Evolutionary conservation across 805 yeast genomes (phyloP), one percentile per base, ranked within the genome.

Genomic region (Kodamaea kaohsiungensis): DNA sequence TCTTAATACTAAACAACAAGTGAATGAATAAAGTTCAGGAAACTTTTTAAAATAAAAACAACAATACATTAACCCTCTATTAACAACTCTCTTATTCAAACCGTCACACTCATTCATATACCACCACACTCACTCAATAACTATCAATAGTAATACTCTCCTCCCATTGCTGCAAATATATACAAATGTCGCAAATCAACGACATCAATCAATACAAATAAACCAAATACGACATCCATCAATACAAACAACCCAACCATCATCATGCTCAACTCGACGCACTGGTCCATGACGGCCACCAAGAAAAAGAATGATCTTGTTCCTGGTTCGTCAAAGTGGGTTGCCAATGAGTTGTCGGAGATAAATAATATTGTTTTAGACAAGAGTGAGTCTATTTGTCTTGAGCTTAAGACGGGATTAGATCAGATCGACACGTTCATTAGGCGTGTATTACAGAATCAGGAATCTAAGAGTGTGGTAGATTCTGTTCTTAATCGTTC

Each of bases 301-400:
- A 46, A 46, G 49, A 51, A 46, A 46, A 51, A 51, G 50, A 56
- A 60, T 39, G 67, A 64, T 33, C 57, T 65, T n/a, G 70, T 78
- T 4, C 84, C 84, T 1, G 87, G 86, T 6, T 68, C 85, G 1
- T 77, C 83, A 10, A 77, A 70, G 56, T 82, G 84, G 83, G 70
- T 81, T 48, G 70, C 79, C 35, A 66, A 66, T 49, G 84, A 81
- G 59, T 65, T 79, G 63, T 62, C 65, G 53, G 67, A 71, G 13
- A 70, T 75, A 30, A 71, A 71, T 56, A 70, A 69, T 43, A 67
- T 71, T 52, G 75, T 79, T 58, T 59, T 64, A 9, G 63, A 68
- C 18, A 71, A 71, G 53, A 62, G 71, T 12, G 80, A 75, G 52
- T 74, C 71, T 40, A 66, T 79, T 46, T 74, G 77, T 13, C 67